phyloP scores from a whole-genome alignment of 2,329 filamentous ascomycete species.

The Nemania abortiva region DNA sequence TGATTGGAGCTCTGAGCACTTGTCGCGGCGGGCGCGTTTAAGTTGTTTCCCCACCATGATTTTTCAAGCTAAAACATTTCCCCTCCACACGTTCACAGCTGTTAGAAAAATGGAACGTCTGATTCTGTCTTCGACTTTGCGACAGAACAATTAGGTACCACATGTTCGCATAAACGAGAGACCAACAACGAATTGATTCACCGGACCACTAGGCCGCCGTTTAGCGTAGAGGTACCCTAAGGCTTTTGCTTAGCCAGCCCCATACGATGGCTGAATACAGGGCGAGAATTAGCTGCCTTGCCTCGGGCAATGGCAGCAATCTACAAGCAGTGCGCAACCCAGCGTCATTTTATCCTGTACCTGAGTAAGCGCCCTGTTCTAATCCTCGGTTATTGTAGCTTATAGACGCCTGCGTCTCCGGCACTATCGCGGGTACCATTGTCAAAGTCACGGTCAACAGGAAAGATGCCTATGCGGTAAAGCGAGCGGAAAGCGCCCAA shows the following conservation, averaged over 20 bases:
- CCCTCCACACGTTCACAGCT: conserved; percentile 27
- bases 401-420: conserved; percentile 60
- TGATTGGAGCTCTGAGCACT: neutral
- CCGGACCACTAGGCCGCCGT: neutral
- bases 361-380: conserved; percentile 46
- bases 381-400: conserved; percentile 78
- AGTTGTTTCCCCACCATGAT: conserved; percentile 34
- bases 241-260: conserved; percentile 6
- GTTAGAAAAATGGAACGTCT: neutral
- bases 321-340: conserved; percentile 34
- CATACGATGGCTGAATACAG: conserved; percentile 35
- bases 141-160: conserved; percentile 5
- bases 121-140: conserved; percentile 12
- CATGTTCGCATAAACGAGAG: neutral
- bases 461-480: conserved; percentile 59
- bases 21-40: conserved; percentile 27
- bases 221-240: neutral
- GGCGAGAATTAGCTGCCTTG: conserved; percentile 41
- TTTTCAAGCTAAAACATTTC: conserved; percentile 32
- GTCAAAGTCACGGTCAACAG: conserved; percentile 63
- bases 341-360: neutral
- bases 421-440: conserved; percentile 59
- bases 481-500: conserved; percentile 60
- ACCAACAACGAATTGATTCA: neutral
- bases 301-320: conserved; percentile 40